These are phyloP conservation scores for Rubus parviflorus DNA, from an alignment of 306 rosid species.

Conservation along the genomic window DNA sequence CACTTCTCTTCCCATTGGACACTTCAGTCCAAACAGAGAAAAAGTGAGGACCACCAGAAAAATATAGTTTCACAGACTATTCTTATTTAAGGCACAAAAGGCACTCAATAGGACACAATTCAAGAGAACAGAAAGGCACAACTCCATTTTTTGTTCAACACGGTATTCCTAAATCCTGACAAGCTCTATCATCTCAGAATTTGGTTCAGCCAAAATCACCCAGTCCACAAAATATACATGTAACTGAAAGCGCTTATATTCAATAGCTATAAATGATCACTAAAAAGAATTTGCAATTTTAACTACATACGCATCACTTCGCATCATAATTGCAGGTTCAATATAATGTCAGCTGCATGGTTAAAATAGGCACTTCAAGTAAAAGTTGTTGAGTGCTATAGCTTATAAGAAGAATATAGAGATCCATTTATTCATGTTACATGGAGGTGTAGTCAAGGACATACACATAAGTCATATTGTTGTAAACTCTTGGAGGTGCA, in stretches of 20 bases:
- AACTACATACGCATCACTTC: neutral
- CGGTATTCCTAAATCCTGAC: neutral
- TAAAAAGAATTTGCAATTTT: neutral
- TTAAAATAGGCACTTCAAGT: neutral
- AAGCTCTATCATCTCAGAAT: neutral
- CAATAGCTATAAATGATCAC: neutral
- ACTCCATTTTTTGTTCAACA: neutral
- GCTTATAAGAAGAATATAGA: neutral
- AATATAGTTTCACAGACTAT: neutral
- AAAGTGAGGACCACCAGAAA: neutral
- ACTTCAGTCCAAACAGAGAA: neutral
- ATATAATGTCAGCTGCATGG: neutral
- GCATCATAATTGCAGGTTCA: neutral
- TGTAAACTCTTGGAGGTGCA: conserved; percentile 85
- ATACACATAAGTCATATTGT: conserved; percentile 86
- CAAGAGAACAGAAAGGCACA: neutral
- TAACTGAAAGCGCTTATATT: neutral
- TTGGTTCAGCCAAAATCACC: neutral
- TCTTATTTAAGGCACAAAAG: neutral
- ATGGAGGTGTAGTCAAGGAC: conserved; percentile 38
- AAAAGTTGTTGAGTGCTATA: neutral
- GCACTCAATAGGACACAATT: neutral
- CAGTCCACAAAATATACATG: neutral
- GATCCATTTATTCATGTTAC: conserved; percentile 20
- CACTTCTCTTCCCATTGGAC: neutral